Conservation (phyloP, 2,329 filamentous ascomycete species). For the Ophiocordyceps camponoti-leonardi region DNA sequence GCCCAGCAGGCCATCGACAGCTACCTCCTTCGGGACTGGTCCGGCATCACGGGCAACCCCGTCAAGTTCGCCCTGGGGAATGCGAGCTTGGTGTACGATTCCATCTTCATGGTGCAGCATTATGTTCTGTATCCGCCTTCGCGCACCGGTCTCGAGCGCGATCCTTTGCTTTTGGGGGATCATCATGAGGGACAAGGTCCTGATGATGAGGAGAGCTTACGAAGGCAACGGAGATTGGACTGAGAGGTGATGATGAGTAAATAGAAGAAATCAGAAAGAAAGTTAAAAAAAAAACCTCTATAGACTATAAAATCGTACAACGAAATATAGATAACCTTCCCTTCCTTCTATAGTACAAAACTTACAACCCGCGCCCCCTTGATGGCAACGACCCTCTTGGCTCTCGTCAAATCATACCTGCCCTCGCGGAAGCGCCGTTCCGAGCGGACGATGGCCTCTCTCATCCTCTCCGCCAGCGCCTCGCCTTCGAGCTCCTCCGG, state of each 20-base stretch:
- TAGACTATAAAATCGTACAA: no score
- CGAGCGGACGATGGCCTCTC: constrained; percentile 41
- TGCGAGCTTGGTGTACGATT: constrained; percentile 70
- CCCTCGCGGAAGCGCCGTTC: constrained; percentile 34
- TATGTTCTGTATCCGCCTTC: constrained; percentile 52
- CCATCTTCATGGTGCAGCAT: constrained; percentile 77
- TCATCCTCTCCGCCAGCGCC: constrained; percentile 40
- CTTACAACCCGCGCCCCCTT: constrained; percentile 54
- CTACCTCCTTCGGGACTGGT: constrained; percentile 72
- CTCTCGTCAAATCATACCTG: constrained; percentile 25
- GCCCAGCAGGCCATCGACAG: constrained; percentile 73
- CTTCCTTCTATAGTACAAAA: constrained; percentile 37
- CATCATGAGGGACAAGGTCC: no score
- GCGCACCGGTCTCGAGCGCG: background rate
- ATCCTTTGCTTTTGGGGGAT: background rate
- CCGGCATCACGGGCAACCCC: constrained; percentile 76
- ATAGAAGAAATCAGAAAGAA: background rate
- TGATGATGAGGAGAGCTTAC: background rate
- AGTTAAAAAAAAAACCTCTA: background rate
- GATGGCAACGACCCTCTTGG: constrained; percentile 51
- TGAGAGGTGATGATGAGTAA: background rate
- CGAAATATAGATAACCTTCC: no score
- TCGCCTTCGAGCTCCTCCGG: constrained; percentile 22
- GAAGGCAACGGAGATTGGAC: background rate
- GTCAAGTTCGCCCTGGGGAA: constrained; percentile 80